phyloP scores from a whole-genome alignment of 2,329 filamentous ascomycete species.

The Hyphodiscus sp. region DNA sequence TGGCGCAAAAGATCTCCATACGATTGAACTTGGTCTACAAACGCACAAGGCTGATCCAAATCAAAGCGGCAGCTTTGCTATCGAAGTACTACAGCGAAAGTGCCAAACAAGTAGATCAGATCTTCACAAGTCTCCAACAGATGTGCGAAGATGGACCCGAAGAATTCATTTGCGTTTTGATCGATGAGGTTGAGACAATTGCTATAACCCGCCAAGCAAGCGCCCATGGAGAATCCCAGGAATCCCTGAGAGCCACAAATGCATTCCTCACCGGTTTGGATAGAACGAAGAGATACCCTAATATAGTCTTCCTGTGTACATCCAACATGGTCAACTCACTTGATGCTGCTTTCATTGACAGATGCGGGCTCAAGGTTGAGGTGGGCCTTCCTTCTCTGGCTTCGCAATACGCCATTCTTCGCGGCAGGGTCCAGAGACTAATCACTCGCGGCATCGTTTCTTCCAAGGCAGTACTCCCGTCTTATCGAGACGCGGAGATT shows the following conservation, averaged over 20 bases:
- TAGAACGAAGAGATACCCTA: constrained; percentile 16
- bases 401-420: constrained; percentile 27
- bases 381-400: constrained; percentile 18
- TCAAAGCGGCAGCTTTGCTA: constrained; percentile 39
- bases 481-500: constrained; percentile 18
- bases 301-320: constrained; percentile 27
- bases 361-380: constrained; percentile 20
- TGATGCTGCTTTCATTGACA: constrained; percentile 28
- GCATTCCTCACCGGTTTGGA: constrained; percentile 29
- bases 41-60: constrained; percentile 34
- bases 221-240: constrained; percentile 23
- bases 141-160: constrained; percentile 21
- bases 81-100: constrained; percentile 44
- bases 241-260: constrained; percentile 29
- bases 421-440: constrained; percentile 18
- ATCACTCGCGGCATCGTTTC: constrained; percentile 14
- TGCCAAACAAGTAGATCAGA: constrained; percentile 35
- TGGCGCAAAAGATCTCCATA: constrained; percentile 56
- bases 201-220: constrained; percentile 22
- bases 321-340: constrained; percentile 26
- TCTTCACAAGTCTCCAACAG: constrained; percentile 35
- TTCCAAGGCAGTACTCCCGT: constrained; percentile 14
- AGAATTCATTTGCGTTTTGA: constrained; percentile 26
- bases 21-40: constrained; percentile 34
- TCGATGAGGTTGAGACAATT: constrained; percentile 31